Percentiles rank a stretch among this genome's conserved stretches.
Conservation (phyloP, 345 rosid species). For the Gossypium bickii region DNA sequence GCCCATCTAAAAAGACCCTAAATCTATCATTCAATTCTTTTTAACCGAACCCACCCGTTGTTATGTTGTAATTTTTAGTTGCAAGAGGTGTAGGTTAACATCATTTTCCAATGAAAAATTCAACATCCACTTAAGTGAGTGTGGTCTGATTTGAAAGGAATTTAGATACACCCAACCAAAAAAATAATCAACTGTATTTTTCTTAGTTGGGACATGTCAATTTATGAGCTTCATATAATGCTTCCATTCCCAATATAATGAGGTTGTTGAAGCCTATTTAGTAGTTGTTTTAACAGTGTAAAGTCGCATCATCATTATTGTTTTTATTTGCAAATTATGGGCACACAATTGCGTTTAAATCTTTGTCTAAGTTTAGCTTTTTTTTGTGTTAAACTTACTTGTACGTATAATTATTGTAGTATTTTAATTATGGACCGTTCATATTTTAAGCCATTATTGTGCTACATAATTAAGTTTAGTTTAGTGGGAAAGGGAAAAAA, state of each 20-base stretch:
- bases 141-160: neutral
- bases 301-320: neutral
- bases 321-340: neutral
- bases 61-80: no score
- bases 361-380: neutral
- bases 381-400: neutral
- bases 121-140: neutral
- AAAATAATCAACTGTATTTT: neutral
- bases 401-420: neutral
- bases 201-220: neutral
- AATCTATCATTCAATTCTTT: no score
- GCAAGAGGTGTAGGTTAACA: neutral
- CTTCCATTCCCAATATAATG: neutral
- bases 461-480: neutral
- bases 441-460: neutral
- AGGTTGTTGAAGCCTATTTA: neutral
- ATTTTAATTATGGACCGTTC: neutral
- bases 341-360: neutral
- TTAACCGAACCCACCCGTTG: no score
- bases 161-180: neutral
- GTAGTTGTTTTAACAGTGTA: slow-evolving; percentile 3
- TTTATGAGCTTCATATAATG: neutral
- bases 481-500: neutral
- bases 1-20: no score
- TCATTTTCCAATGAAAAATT: neutral